Conservation (phyloP, 306 rosid species). For the Ceratonia siliqua region DNA sequence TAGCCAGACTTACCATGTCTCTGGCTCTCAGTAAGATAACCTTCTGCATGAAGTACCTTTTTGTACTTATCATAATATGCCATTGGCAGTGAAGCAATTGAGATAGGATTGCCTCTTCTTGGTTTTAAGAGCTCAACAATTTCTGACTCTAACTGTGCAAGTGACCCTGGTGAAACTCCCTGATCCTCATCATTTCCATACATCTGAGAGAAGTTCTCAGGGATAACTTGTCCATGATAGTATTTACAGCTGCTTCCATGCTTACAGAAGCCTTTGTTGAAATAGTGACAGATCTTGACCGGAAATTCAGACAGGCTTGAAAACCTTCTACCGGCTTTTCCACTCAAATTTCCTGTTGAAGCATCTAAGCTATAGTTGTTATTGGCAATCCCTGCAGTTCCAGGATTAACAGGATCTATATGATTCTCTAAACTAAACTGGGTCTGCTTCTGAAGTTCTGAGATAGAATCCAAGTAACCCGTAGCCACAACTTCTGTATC, state of each 20-base stretch:
- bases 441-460: constrained; percentile 47
- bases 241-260: constrained; percentile 76
- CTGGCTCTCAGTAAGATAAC: constrained; percentile 89
- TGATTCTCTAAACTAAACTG: constrained; percentile 51
- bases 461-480: constrained; percentile 43
- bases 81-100: constrained; percentile 86
- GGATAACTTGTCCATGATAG: constrained; percentile 50
- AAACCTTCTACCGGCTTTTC: constrained; percentile 39
- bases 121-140: constrained; percentile 63
- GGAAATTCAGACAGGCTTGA: constrained; percentile 48
- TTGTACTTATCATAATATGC: constrained; percentile 74
- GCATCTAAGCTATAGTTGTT: constrained; percentile 46
- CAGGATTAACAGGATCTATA: constrained; percentile 41
- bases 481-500: constrained; percentile 35
- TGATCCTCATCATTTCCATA: constrained; percentile 58
- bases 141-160: constrained; percentile 72
- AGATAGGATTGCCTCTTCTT: constrained; percentile 68
- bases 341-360: constrained; percentile 29
- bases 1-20: constrained; percentile 88
- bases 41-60: constrained; percentile 79
- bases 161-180: constrained; percentile 51
- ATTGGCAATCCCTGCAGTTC: constrained; percentile 32
- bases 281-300: constrained; percentile 69
- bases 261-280: constrained; percentile 77
- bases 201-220: constrained; percentile 50